phyloP scores from a whole-genome alignment of 495 filamentous ascomycete species.

The Ramalina intermedia region DNA sequence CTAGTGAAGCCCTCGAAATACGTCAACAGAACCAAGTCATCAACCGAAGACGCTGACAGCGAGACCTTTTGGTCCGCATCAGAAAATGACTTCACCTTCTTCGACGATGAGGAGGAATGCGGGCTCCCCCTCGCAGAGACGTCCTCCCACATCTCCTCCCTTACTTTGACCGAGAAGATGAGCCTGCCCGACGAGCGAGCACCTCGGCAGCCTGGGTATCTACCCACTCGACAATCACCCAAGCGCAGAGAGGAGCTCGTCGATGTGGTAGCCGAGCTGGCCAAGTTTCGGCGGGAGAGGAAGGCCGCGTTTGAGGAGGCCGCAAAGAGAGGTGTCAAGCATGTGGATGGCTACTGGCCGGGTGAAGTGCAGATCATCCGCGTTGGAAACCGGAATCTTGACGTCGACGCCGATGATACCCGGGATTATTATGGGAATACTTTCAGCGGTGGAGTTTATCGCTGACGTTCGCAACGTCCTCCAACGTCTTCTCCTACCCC shows the following conservation, averaged over 20 bases:
- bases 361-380: slow-evolving; percentile 34
- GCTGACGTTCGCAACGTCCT: slow-evolving; percentile 15
- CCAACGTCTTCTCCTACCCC: no score
- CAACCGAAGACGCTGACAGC: slow-evolving; percentile 45
- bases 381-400: no score
- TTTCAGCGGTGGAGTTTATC: slow-evolving; percentile 39
- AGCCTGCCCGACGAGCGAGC: slow-evolving; percentile 21
- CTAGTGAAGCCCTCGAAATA: slow-evolving; percentile 18
- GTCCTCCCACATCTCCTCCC: slow-evolving; percentile 26
- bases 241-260: slow-evolving; percentile 15
- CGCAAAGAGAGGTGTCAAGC: slow-evolving; percentile 19
- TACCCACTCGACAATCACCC: neutral
- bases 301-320: slow-evolving; percentile 30
- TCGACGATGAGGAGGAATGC: slow-evolving; percentile 42
- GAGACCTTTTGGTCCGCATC: slow-evolving; percentile 48
- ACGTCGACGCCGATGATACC: slow-evolving; percentile 14
- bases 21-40: slow-evolving; percentile 27
- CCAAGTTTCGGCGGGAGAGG: slow-evolving; percentile 31
- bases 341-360: slow-evolving; percentile 38
- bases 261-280: slow-evolving; percentile 35
- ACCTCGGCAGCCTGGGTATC: neutral
- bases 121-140: slow-evolving; percentile 33
- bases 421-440: slow-evolving; percentile 41
- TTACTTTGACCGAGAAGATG: slow-evolving; percentile 29
- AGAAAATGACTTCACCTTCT: slow-evolving; percentile 49